Base-by-base conservation (phyloP, 495 filamentous ascomycete species). In the Glarea lozoyensis region DNA sequence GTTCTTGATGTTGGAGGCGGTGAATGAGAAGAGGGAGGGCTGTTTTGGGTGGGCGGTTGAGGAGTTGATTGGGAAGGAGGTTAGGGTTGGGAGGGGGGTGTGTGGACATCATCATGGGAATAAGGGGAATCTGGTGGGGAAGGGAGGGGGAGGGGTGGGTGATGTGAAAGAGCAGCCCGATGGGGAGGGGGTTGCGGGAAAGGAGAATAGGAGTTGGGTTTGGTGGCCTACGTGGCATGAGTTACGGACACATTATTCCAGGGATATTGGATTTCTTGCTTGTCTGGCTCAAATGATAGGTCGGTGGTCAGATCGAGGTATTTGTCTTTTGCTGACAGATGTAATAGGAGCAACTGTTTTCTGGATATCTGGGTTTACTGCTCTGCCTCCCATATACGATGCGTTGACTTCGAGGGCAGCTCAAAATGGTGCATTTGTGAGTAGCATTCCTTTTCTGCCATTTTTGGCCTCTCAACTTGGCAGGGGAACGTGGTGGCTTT, bases 31-130 rank as follows among this genome's bases (percentile, higher is more conserved):
- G 42, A 60, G 72, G 13, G 61, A 71, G 0, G 77, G 74, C 10
- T 86, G 81, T 55, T 85, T 86, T 59, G 82, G 82, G 12, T 86
- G 79, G 80, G 82, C 82, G 0, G 29, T 83, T 15, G 71, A 79
- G 41, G 64, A 62, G 31, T 60, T 65, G 5, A 19, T 75, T 10
- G 66, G 64, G 15, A 57, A 58, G 38, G n/a, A 7, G 25, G 25
- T 7, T 7, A n/a, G 25, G n/a, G n/a, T 7, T 29, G 25, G n/a
- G 25, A 29, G n/a, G n/a, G 25, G 21, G 7, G 12, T 12, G 24
- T 31, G 37, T 27, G 23, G 39, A 3, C 79, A 84, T 53, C 75
- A 78, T 48, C 81, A 84, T 54, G 46, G 43, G 20, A 75, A 79
- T 42, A 67, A 59, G 40, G 36, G 50, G 12, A 78, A 66, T 38